These are phyloP conservation scores for Chrysopogon serrulatus DNA, from an alignment of 176 grass and related monocot species.

Conservation along the genomic window DNA sequence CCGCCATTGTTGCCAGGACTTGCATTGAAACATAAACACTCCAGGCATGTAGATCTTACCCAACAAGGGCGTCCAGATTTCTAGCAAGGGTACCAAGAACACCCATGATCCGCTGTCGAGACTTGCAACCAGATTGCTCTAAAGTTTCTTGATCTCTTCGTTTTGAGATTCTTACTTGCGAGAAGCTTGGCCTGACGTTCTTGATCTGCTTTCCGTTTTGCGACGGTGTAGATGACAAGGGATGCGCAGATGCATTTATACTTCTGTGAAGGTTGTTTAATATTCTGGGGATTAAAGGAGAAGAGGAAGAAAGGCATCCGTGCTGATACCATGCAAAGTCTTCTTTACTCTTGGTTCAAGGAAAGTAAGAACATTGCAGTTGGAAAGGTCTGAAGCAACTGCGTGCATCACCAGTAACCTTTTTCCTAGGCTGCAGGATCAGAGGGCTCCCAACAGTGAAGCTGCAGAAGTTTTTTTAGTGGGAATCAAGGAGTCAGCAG, in stretches of 20 bases:
- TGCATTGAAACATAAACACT: neutral
- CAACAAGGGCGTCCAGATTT: conserved; percentile 69
- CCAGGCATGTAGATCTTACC: conserved; percentile 40
- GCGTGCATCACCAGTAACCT: neutral
- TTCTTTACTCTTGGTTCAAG: conserved; percentile 73
- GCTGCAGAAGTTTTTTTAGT: neutral
- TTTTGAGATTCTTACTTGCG: neutral
- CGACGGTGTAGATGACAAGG: conserved; percentile 27
- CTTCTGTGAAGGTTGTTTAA: conserved; percentile 10
- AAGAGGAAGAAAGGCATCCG: conserved; percentile 62
- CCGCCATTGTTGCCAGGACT: neutral
- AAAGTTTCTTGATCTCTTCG: neutral
- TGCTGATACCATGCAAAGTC: conserved; percentile 48
- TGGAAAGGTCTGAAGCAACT: conserved; percentile 33
- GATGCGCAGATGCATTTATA: conserved; percentile 38
- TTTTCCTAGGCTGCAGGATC: conserved; percentile 17
- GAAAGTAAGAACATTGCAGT: conserved; percentile 62
- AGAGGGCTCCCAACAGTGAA: neutral
- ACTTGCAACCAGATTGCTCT: neutral
- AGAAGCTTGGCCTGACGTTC: neutral
- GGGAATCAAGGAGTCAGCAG: neutral
- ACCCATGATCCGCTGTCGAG: conserved; percentile 40
- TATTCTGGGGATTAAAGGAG: conserved; percentile 7
- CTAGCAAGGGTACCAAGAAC: conserved; percentile 67
- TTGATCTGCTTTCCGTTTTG: neutral